Percentiles rank a stretch among this genome's conserved stretches.
phyloP scores from a whole-genome alignment of 768 basidiomycete genomes.

The Termitomyces sp. region DNA sequence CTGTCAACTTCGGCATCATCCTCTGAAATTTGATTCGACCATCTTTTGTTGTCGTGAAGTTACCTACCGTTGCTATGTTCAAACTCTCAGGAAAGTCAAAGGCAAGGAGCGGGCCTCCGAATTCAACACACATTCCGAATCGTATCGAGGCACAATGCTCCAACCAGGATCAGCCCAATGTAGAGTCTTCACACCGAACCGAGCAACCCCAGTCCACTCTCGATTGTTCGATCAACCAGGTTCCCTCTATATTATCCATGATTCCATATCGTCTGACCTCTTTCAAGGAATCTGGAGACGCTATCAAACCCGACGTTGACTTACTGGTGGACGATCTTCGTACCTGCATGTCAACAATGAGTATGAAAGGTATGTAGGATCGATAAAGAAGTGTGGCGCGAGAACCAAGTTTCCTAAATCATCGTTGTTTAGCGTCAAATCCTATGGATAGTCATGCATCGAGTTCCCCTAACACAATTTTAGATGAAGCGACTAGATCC shows the following conservation, averaged over 20 bases:
- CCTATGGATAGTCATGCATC: background rate
- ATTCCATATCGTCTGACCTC: background rate
- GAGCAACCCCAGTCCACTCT: background rate
- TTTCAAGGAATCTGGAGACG: background rate
- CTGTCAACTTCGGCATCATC: background rate
- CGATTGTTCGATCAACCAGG: background rate
- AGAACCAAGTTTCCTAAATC: background rate
- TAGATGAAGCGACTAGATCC: background rate
- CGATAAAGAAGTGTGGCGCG: background rate
- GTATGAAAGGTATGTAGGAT: background rate
- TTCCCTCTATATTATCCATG: background rate
- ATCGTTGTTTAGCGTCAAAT: background rate
- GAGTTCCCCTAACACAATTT: background rate
- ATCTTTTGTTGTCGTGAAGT: background rate
- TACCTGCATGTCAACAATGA: background rate
- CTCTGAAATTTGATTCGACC: background rate
- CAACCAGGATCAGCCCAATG: background rate
- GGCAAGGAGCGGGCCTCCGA: background rate
- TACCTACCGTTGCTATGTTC: background rate
- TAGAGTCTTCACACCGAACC: background rate
- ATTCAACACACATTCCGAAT: background rate
- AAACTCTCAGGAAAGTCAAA: background rate
- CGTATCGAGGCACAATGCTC: background rate
- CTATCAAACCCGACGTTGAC: background rate
- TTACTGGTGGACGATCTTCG: background rate